phyloP scores from a whole-genome alignment of 805 yeast species.

The Kazachstania africana region DNA sequence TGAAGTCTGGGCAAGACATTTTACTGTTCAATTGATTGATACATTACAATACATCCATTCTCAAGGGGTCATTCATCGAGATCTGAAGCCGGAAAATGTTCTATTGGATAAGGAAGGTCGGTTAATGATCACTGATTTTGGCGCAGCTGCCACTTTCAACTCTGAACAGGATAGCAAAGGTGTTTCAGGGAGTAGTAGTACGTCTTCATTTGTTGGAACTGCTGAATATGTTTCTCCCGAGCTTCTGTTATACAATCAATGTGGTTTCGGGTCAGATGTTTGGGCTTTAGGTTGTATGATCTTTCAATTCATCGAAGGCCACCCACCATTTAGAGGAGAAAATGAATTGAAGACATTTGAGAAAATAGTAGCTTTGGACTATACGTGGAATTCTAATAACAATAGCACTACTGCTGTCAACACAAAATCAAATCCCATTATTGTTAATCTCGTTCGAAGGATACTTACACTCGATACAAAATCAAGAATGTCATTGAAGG shows the following conservation, averaged over 20 bases:
- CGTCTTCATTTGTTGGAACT: slow-evolving; percentile 88
- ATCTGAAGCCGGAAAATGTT: slow-evolving; percentile 89
- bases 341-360: slow-evolving; percentile 83
- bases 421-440: slow-evolving; percentile 35
- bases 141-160: slow-evolving; percentile 64
- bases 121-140: slow-evolving; percentile 90
- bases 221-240: slow-evolving; percentile 97
- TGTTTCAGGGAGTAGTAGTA: slow-evolving; percentile 14
- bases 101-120: slow-evolving; percentile 76
- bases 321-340: slow-evolving; percentile 80
- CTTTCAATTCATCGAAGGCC: slow-evolving; percentile 71
- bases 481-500: slow-evolving; percentile 43
- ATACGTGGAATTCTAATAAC: slow-evolving; percentile 37
- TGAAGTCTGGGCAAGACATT: slow-evolving; percentile 66
- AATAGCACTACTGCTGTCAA: neutral
- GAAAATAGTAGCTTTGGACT: slow-evolving; percentile 69
- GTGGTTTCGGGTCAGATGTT: slow-evolving; percentile 77
- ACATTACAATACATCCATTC: slow-evolving; percentile 81
- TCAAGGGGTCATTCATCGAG: slow-evolving; percentile 86
- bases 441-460: slow-evolving; percentile 55
- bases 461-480: slow-evolving; percentile 64
- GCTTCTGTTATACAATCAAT: slow-evolving; percentile 58
- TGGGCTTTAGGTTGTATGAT: slow-evolving; percentile 93
- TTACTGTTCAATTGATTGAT: slow-evolving; percentile 79
- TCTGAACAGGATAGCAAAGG: slow-evolving; percentile 9